These are phyloP conservation scores for Thelonectria rubi DNA, from an alignment of 2,329 filamentous ascomycete genomes.

Conservation along the genomic window DNA sequence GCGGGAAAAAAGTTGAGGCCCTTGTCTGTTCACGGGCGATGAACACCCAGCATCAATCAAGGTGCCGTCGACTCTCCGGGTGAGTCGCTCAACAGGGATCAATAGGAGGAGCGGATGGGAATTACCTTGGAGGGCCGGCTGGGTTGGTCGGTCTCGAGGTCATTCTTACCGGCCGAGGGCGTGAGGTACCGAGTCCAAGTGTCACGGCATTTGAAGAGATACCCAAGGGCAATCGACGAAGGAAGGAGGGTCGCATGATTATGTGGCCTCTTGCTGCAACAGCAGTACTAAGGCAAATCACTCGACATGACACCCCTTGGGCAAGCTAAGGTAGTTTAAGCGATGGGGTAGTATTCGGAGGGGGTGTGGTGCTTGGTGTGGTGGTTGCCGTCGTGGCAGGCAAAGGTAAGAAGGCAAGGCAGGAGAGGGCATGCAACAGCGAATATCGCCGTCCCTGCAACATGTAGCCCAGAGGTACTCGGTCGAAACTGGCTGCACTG, in stretches of 20 bases:
- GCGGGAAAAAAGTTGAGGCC: slow-evolving; percentile 29
- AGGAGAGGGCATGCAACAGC: slow-evolving; percentile 1
- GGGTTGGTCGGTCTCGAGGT: no score
- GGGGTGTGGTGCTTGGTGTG: slow-evolving; percentile 12
- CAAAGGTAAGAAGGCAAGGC: slow-evolving; percentile 18
- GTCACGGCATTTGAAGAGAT: no score
- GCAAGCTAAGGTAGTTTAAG: slow-evolving; percentile 32
- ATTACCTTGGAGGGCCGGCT: no score
- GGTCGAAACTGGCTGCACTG: slow-evolving; percentile 37
- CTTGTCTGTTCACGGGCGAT: slow-evolving; percentile 18
- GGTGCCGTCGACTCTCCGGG: no score
- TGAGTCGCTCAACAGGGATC: no score
- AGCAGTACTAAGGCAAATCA: not conserved
- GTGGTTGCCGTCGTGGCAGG: slow-evolving; percentile 12
- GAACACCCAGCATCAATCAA: slow-evolving; percentile 13
- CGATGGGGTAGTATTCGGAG: not conserved
- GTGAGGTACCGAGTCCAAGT: no score
- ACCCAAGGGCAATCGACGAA: not conserved
- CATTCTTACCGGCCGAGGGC: no score
- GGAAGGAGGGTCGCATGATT: slow-evolving; percentile 14
- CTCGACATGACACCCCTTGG: slow-evolving; percentile 17
- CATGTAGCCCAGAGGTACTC: slow-evolving; percentile 39
- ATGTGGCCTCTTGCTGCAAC: slow-evolving; percentile 8
- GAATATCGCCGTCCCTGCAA: slow-evolving; percentile 6
- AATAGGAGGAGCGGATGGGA: no score